Conservation (phyloP, 140 eudicot species). For the Bidens hawaiensis region DNA sequence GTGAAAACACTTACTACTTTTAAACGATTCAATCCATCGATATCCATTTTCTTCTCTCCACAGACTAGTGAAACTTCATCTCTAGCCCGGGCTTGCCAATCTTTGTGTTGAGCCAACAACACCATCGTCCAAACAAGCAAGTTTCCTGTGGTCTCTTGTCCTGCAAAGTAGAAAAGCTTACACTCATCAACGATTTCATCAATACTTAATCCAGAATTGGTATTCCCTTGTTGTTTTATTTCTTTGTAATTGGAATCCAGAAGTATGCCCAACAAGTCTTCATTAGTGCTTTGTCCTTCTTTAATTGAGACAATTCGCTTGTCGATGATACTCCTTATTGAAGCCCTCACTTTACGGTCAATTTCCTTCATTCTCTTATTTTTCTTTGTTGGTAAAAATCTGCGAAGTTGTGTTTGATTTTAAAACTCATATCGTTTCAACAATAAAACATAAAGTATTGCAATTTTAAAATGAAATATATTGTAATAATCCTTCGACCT, state of each 20-base stretch:
- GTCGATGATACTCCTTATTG: conserved; percentile 21
- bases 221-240: conserved; percentile 1
- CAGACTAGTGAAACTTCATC: conserved; percentile 27
- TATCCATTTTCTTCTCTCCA: conserved; percentile 22
- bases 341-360: conserved; percentile 12
- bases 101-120: conserved; percentile 18
- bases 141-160: conserved; percentile 35
- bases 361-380: conserved; percentile 24
- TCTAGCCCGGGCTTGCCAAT: conserved; percentile 37
- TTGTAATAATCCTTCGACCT: neutral
- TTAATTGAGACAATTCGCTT: conserved; percentile 19
- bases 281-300: conserved; percentile 21
- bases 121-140: conserved; percentile 36
- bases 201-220: conserved; percentile 9
- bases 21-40: conserved; percentile 26
- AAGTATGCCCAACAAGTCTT: conserved; percentile 35
- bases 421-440: neutral
- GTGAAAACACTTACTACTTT: neutral
- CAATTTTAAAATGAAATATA: no score
- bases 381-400: conserved; percentile 29
- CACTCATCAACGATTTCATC: conserved; percentile 36
- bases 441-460: neutral
- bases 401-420: neutral
- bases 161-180: conserved; percentile 43
- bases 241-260: conserved; percentile 19